phyloP scores from a whole-genome alignment of 345 rosid genomes.

The Linum trigynum region DNA sequence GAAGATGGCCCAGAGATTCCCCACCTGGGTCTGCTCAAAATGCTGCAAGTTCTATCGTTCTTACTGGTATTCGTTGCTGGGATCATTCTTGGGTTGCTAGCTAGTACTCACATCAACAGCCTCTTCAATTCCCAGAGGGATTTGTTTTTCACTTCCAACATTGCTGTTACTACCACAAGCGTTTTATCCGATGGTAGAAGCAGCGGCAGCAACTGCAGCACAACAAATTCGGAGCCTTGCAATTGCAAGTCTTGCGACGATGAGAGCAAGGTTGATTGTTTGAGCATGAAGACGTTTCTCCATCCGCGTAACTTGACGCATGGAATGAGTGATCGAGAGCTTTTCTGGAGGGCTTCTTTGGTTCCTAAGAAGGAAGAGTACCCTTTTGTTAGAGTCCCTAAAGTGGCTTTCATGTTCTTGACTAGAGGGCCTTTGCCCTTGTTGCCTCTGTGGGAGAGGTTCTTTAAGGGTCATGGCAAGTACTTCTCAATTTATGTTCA shows the following conservation, averaged over 20 bases:
- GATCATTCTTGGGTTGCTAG: constrained; percentile 57
- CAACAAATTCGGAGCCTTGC: background rate
- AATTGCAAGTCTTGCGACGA: constrained; percentile 24
- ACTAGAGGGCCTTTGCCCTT: constrained; percentile 85
- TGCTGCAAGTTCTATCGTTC: constrained; percentile 62
- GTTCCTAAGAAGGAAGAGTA: constrained; percentile 48
- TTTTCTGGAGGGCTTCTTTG: constrained; percentile 88
- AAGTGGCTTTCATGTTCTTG: constrained; percentile 81
- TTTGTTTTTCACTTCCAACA: constrained; percentile 29
- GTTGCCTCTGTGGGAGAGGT: constrained; percentile 89
- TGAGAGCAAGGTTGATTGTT: constrained; percentile 25
- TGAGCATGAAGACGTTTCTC: constrained; percentile 41
- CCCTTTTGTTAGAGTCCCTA: constrained; percentile 62
- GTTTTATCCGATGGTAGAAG: constrained; percentile 19
- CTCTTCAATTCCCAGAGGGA: constrained; percentile 45
- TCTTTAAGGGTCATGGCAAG: constrained; percentile 53
- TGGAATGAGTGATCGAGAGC: constrained; percentile 48
- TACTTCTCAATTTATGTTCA: constrained; percentile 62
- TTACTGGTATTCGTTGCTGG: constrained; percentile 74
- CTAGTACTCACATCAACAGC: constrained; percentile 56
- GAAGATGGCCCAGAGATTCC: constrained; percentile 19
- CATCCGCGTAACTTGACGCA: constrained; percentile 45
- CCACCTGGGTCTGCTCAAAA: constrained; percentile 48
- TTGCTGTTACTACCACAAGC: constrained; percentile 18
- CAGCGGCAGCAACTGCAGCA: background rate